A percentile compares a stretch with the other conserved stretches of the same genome.
Conservation (phyloP, 495 filamentous ascomycete genomes). For the Penicillium cinerascens region DNA sequence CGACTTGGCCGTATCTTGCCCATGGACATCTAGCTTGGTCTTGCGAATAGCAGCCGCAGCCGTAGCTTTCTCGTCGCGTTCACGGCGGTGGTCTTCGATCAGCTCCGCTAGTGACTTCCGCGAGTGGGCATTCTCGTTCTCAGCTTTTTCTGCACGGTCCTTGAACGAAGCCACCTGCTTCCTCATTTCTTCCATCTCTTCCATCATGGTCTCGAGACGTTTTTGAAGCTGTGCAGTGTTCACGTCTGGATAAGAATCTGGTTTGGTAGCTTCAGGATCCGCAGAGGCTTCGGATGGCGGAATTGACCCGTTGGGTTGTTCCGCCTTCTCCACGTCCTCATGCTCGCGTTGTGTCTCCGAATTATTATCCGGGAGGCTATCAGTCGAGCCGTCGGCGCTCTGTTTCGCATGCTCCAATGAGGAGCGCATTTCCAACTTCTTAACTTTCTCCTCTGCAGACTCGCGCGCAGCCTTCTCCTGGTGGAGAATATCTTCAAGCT, state of each 20-base stretch:
- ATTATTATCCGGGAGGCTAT: too few species aligned
- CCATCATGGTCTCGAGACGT: constrained; percentile 72
- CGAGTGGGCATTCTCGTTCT: constrained; percentile 64
- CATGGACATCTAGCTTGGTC: constrained; percentile 4
- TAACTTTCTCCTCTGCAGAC: constrained; percentile 75
- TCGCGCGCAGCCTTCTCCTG: constrained; percentile 80
- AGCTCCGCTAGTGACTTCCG: constrained; percentile 80
- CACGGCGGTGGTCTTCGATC: constrained; percentile 74
- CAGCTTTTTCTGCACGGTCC: constrained; percentile 72
- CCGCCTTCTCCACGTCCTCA: too few species aligned
- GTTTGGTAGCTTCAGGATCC: constrained; percentile 32
- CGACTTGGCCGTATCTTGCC: constrained; percentile 3
- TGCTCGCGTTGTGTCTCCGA: too few species aligned
- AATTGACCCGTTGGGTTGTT: too few species aligned
- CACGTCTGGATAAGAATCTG: constrained; percentile 23
- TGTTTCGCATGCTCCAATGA: constrained; percentile 12
- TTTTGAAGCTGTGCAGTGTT: constrained; percentile 55
- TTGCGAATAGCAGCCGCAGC: background rate
- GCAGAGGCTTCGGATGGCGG: background rate
- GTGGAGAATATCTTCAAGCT: constrained; percentile 73
- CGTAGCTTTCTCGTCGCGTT: constrained; percentile 43
- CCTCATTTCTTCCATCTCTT: constrained; percentile 80
- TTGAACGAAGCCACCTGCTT: constrained; percentile 75
- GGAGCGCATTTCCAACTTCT: constrained; percentile 57
- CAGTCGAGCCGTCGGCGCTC: constrained; percentile 24